Percentiles rank a stretch among this genome's conserved stretches.
These are phyloP conservation scores for Babesia microti DNA, from an alignment of 169 alveolate genomes.

Conservation along the genomic window DNA sequence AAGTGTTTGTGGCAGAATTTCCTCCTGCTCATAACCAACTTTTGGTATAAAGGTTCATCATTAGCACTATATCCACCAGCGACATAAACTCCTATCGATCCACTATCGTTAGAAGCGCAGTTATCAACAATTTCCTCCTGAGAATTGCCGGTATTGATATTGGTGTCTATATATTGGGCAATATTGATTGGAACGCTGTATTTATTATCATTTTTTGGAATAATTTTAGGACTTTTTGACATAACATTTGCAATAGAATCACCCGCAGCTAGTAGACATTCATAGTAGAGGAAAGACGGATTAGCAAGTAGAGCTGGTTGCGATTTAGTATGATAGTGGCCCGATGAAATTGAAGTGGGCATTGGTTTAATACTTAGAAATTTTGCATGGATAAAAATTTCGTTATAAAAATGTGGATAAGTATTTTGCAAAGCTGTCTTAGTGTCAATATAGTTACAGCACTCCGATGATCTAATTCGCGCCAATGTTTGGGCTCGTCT, in stretches of 20 bases:
- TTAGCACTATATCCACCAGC: conserved; percentile 21
- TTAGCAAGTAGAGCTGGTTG: conserved; percentile 39
- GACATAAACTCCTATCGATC: conserved; percentile 10
- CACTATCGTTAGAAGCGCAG: neutral
- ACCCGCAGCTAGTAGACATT: conserved; percentile 40
- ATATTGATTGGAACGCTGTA: no score
- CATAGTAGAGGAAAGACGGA: conserved; percentile 34
- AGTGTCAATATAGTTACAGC: conserved; percentile 42
- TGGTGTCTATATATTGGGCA: no score
- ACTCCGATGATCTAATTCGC: conserved; percentile 33
- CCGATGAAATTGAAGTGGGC: conserved; percentile 24
- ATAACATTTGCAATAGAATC: conserved; percentile 27
- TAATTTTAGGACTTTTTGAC: no score
- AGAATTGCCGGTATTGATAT: no score
- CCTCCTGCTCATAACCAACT: conserved; percentile 30
- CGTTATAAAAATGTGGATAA: conserved; percentile 18
- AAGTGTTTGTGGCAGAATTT: conserved; percentile 40
- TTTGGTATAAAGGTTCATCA: conserved; percentile 24
- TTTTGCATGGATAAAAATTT: conserved; percentile 26
- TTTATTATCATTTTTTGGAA: no score
- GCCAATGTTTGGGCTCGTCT: conserved; percentile 34
- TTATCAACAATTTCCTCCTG: no score
- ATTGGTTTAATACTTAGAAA: conserved; percentile 27
- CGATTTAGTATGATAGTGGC: conserved; percentile 15
- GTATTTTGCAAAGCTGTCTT: conserved; percentile 27